Conservation (phyloP, 2,329 filamentous ascomycete genomes). For the Diplodia intermedia region DNA sequence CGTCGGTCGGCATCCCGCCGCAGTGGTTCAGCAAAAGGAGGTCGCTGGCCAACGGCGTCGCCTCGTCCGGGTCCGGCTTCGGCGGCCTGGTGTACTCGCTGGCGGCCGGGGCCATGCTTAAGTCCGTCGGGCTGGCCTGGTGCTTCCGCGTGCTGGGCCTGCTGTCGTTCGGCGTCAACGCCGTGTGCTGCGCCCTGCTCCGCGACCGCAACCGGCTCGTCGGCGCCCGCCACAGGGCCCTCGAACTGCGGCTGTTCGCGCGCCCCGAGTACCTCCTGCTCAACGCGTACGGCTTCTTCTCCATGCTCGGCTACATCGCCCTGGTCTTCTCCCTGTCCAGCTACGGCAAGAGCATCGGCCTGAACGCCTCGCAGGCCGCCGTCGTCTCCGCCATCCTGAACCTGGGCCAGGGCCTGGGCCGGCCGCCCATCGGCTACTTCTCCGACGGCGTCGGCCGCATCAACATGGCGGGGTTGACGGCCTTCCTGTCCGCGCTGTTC, state of each 20-base stretch:
- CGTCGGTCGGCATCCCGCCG: slow-evolving; percentile 43
- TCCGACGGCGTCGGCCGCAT: slow-evolving; percentile 53
- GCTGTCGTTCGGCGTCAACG: slow-evolving; percentile 37
- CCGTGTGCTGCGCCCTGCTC: slow-evolving; percentile 38
- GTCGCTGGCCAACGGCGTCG: slow-evolving; percentile 48
- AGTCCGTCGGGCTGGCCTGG: slow-evolving; percentile 40
- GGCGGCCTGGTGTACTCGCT: slow-evolving; percentile 41
- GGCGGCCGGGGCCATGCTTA: slow-evolving; percentile 44
- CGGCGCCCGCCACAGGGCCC: slow-evolving; percentile 41
- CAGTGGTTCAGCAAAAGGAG: slow-evolving; percentile 49
- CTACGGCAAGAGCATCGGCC: slow-evolving; percentile 52
- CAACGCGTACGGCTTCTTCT: slow-evolving; percentile 50
- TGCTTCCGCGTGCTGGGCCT: slow-evolving; percentile 45
- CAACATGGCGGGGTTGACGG: slow-evolving; percentile 47
- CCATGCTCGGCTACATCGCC: slow-evolving; percentile 54
- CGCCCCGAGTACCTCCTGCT: slow-evolving; percentile 45
- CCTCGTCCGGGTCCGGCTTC: slow-evolving; percentile 44
- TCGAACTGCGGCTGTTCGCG: slow-evolving; percentile 43
- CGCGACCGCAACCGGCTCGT: slow-evolving; percentile 40
- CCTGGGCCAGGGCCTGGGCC: slow-evolving; percentile 54
- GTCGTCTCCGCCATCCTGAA: slow-evolving; percentile 52
- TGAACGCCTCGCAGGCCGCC: slow-evolving; percentile 48
- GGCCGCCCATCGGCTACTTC: slow-evolving; percentile 51
- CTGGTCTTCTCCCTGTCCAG: slow-evolving; percentile 52
- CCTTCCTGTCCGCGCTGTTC: slow-evolving; percentile 46